A percentile compares a stretch with the other conserved stretches of the same genome.
These are phyloP conservation scores for Hypholoma sublateritium DNA, from an alignment of 768 basidiomycete species.

Conservation along the genomic window DNA sequence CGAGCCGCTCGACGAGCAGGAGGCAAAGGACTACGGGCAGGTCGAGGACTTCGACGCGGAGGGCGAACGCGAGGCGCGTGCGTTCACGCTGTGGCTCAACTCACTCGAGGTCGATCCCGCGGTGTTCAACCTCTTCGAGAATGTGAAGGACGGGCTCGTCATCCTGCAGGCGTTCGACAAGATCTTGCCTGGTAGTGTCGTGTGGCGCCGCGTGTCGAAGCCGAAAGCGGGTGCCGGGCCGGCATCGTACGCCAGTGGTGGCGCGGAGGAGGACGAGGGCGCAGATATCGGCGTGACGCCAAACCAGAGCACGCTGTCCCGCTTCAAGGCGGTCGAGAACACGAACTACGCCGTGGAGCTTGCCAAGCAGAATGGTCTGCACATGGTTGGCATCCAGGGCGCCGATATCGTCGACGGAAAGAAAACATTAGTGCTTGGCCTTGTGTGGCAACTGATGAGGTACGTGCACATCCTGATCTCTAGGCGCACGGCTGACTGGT, in stretches of 20 bases:
- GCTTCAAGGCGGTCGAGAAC: constrained; percentile 98
- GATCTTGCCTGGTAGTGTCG: constrained; percentile 86
- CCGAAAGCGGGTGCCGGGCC: constrained; percentile 67
- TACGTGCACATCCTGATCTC: constrained; percentile 28
- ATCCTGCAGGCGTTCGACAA: constrained; percentile 98
- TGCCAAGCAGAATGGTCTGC: constrained; percentile 90
- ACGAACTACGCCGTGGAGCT: constrained; percentile 96
- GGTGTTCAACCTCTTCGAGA: constrained; percentile 96
- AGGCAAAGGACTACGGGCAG: constrained; percentile 84
- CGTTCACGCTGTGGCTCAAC: constrained; percentile 98
- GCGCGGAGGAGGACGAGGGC: constrained; percentile 58
- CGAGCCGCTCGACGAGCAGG: constrained; percentile 90
- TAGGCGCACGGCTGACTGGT: neutral
- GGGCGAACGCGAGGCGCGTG: constrained; percentile 96
- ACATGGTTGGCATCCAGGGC: constrained; percentile 95
- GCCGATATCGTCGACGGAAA: constrained; percentile 95
- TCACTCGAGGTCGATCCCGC: constrained; percentile 94
- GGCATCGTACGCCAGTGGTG: constrained; percentile 38
- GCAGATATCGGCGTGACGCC: constrained; percentile 83
- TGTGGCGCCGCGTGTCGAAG: constrained; percentile 96
- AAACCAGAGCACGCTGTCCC: constrained; percentile 81
- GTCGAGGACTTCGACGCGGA: constrained; percentile 99
- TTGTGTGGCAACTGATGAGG: constrained; percentile 99
- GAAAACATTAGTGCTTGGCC: constrained; percentile 89
- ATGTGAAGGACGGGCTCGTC: constrained; percentile 87